These are phyloP conservation scores for Erythrophleum fordii DNA, from an alignment of 306 rosid species.

Conservation along the genomic window DNA sequence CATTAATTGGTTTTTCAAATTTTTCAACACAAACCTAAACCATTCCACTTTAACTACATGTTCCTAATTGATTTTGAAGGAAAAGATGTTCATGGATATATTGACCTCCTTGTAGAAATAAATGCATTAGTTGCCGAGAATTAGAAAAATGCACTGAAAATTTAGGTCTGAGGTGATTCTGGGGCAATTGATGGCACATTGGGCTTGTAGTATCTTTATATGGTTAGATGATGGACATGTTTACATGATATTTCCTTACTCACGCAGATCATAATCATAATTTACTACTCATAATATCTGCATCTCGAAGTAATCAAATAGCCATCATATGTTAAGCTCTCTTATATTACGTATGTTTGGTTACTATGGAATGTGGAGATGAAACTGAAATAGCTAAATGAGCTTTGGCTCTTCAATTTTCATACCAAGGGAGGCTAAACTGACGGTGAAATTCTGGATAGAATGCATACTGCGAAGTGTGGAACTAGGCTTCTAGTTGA, in stretches of 20 bases:
- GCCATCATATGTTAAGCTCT: constrained; percentile 1
- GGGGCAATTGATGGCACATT: constrained; percentile 1
- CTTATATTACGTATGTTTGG: constrained; percentile 8
- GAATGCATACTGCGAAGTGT: constrained; percentile 4
- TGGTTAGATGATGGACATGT: neutral
- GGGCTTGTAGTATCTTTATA: constrained; percentile 4
- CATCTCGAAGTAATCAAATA: neutral
- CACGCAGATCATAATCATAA: neutral
- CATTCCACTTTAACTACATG: neutral
- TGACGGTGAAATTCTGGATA: constrained; percentile 20
- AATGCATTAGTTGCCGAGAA: neutral
- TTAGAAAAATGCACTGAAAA: neutral
- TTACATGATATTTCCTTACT: constrained; percentile 14
- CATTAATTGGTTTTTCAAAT: neutral
- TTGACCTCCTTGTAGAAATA: constrained; percentile 20
- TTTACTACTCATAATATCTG: neutral
- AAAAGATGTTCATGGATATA: neutral
- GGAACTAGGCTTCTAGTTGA: neutral
- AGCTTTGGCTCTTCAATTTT: constrained; percentile 23
- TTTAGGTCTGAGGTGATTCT: constrained; percentile 28
- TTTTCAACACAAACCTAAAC: neutral
- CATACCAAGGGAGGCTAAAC: neutral
- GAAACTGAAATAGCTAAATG: constrained; percentile 24
- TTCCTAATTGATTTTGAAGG: constrained; percentile 9
- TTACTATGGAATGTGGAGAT: constrained; percentile 31